Evolutionary conservation across 805 yeast genomes (phyloP).

Genomic region (Candida pini): DNA sequence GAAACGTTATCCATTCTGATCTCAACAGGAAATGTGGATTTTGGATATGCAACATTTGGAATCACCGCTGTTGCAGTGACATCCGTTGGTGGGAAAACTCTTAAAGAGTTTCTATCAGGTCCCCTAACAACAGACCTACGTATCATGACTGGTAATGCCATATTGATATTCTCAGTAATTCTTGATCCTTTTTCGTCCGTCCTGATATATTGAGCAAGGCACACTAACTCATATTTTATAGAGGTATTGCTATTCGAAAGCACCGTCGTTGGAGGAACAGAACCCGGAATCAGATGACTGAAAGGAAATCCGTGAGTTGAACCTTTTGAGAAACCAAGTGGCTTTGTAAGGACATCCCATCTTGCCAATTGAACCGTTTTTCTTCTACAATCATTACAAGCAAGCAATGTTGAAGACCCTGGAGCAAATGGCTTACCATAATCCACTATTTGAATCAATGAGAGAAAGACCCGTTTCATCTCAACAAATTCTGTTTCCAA

Average conservation of each 20-base stretch:
- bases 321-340: conserved; percentile 56
- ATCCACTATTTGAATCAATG: conserved; percentile 65
- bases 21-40: conserved; percentile 79
- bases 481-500: conserved; percentile 37
- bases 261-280: conserved; percentile 75
- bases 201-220: conserved; percentile 42
- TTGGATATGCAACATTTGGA: conserved; percentile 87
- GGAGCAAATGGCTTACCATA: conserved; percentile 64
- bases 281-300: conserved; percentile 82
- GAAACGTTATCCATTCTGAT: conserved; percentile 70
- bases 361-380: conserved; percentile 62
- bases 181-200: conserved; percentile 15
- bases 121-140: conserved; percentile 75
- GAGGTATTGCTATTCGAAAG: conserved; percentile 48
- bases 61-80: conserved; percentile 81
- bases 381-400: conserved; percentile 55
- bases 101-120: conserved; percentile 76
- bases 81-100: conserved; percentile 95
- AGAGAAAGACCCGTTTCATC: conserved; percentile 54
- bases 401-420: conserved; percentile 39
- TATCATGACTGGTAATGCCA: conserved; percentile 62
- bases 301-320: conserved; percentile 82
- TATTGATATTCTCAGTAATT: conserved; percentile 32
- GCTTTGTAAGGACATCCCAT: conserved; percentile 76
- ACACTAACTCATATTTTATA: conserved; percentile 73